Evolutionary conservation across 2,329 filamentous ascomycete species (phyloP).

Genomic region (Hymenotorrendiella dingleyae): DNA sequence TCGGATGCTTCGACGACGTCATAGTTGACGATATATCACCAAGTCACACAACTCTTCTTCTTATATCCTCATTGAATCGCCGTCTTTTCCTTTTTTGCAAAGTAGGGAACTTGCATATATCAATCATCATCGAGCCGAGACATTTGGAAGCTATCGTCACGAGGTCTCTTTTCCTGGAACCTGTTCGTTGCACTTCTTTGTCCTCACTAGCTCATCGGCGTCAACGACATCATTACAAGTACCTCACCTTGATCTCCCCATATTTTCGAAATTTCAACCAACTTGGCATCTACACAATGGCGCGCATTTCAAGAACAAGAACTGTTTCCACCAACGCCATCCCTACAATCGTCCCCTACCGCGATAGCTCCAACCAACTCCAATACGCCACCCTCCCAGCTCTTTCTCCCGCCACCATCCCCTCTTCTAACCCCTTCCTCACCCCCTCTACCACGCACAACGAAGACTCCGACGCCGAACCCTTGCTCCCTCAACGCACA

Average conservation of each 20-base stretch:
- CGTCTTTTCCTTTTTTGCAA: too few species aligned
- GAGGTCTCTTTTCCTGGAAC: too few species aligned
- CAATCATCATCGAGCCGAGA: too few species aligned
- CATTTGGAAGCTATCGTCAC: too few species aligned
- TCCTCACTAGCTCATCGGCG: background rate
- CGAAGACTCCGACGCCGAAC: slow-evolving; percentile 25
- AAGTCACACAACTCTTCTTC: too few species aligned
- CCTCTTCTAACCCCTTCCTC: background rate
- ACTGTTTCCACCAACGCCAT: background rate
- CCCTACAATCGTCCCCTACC: slow-evolving; percentile 14
- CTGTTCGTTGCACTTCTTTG: background rate
- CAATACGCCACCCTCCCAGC: slow-evolving; percentile 8
- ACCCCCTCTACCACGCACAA: background rate
- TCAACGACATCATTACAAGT: background rate
- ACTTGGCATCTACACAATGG: background rate
- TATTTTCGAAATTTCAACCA: background rate
- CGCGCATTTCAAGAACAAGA: background rate
- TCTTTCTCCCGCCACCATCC: background rate
- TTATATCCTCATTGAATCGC: too few species aligned
- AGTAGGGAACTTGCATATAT: too few species aligned
- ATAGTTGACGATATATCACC: too few species aligned
- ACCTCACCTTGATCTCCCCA: too few species aligned
- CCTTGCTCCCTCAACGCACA: slow-evolving; percentile 9
- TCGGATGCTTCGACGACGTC: too few species aligned
- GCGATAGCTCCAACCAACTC: slow-evolving; percentile 14